phyloP scores from a whole-genome alignment of 257 asterid genomes.

The Primulina tabacum region DNA sequence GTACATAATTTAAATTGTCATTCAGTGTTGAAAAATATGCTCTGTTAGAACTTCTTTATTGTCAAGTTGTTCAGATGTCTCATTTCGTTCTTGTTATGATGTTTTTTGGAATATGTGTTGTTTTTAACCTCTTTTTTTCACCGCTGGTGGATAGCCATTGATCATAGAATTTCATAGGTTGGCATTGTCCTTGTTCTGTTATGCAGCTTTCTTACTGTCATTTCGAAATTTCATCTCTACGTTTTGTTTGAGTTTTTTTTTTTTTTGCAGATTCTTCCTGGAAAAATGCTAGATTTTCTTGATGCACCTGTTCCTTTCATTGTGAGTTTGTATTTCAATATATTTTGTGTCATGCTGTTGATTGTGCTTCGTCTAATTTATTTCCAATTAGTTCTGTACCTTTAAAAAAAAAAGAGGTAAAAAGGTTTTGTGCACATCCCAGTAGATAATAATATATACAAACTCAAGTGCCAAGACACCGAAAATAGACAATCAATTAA shows the following conservation, averaged over 20 bases:
- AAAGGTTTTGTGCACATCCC: no score
- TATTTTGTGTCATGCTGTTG: background rate
- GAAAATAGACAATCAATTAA: no score
- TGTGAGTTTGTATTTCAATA: constrained; percentile 45
- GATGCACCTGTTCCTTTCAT: constrained; percentile 99
- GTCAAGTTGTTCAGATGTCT: background rate
- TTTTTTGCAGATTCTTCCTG: constrained; percentile 75
- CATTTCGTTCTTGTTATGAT: background rate
- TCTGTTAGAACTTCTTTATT: background rate
- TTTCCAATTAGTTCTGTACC: background rate
- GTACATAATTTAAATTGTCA: constrained; percentile 20
- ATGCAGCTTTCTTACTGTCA: constrained; percentile 12
- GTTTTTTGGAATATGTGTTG: background rate
- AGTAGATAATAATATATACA: no score
- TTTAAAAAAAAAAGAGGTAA: no score
- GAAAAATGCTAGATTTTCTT: constrained; percentile 83
- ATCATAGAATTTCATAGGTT: background rate
- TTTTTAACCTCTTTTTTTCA: constrained; percentile 5
- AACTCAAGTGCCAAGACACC: no score
- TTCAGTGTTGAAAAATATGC: constrained; percentile 1
- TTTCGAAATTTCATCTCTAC: background rate
- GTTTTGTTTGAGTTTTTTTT: constrained; percentile 19
- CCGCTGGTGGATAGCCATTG: background rate
- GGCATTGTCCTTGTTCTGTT: constrained; percentile 15
- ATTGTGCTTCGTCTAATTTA: background rate